Evolutionary conservation across 192 early-diverging fungal genomes (phyloP).

Genomic region (Chytriomyces sp.): DNA sequence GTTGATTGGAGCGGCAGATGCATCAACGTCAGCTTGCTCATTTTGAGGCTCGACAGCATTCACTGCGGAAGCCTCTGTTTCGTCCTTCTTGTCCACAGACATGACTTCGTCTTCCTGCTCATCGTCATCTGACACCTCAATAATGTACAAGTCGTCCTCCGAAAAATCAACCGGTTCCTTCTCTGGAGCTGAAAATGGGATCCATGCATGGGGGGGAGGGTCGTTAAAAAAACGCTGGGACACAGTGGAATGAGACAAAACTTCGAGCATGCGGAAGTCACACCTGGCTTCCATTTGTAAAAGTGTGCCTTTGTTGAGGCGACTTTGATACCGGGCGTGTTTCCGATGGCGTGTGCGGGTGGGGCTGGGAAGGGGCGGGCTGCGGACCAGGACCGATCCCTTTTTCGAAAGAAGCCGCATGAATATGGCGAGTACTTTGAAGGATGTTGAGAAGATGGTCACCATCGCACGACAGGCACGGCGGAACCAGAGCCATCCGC

Average conservation of each 20-base stretch:
- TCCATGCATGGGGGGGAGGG: too few relatives aligned
- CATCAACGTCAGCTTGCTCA: too few relatives aligned
- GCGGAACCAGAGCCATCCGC: neutral
- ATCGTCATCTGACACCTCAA: constrained; percentile 11
- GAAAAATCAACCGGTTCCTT: constrained; percentile 33
- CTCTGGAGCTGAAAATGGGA: constrained; percentile 5
- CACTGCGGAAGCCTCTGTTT: neutral
- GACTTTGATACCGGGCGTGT: constrained; percentile 31
- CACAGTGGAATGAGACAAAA: too few relatives aligned
- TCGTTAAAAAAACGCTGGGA: too few relatives aligned
- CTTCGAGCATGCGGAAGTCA: neutral
- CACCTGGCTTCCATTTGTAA: constrained; percentile 29
- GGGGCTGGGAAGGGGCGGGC: constrained; percentile 29
- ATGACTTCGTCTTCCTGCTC: constrained; percentile 1
- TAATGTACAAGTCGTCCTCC: constrained; percentile 33
- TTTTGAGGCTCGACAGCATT: neutral
- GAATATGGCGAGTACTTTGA: neutral
- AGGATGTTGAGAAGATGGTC: neutral
- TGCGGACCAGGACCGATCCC: constrained; percentile 12
- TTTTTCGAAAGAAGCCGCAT: neutral
- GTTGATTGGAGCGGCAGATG: neutral
- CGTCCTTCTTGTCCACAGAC: constrained; percentile 11
- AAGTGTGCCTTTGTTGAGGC: constrained; percentile 25
- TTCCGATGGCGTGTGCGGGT: constrained; percentile 33
- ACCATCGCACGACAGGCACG: constrained; percentile 26